Conservation (phyloP, 164 flowering plant species). For the Umbellularia californica region DNA sequence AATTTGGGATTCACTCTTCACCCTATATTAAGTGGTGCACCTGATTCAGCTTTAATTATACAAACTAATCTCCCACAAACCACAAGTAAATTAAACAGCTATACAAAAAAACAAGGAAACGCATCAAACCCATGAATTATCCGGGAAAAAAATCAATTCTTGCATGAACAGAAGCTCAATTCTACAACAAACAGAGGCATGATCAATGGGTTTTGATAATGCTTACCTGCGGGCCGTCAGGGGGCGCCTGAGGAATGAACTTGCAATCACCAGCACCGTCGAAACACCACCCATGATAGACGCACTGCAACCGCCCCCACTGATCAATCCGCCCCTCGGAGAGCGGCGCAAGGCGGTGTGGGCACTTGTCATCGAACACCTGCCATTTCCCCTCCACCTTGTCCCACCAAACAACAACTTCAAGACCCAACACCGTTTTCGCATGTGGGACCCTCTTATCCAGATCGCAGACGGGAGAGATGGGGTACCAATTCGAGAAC, state of each 20-base stretch:
- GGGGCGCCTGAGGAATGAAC: conserved; percentile 86
- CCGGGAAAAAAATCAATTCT: no score
- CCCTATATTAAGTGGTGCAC: no score
- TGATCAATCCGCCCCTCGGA: no score
- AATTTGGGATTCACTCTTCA: no score
- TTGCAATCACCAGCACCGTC: conserved; percentile 82
- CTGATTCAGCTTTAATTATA: no score
- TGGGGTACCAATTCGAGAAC: conserved; percentile 77
- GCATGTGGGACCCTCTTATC: conserved; percentile 85
- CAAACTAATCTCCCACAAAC: no score
- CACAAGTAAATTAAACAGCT: no score
- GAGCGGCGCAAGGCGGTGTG: conserved; percentile 94
- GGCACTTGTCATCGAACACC: conserved; percentile 81
- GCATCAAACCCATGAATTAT: no score
- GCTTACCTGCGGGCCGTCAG: conserved; percentile 75
- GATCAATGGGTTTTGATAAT: neutral
- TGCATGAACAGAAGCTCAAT: neutral
- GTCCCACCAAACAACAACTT: conserved; percentile 96
- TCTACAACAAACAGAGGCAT: neutral
- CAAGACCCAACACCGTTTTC: conserved; percentile 74
- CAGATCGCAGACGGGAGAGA: conserved; percentile 71
- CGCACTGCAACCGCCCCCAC: no score
- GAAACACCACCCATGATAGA: conserved; percentile 97
- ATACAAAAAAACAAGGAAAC: no score
- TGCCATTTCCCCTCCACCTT: conserved; percentile 65